Conservation (phyloP, 2,329 filamentous ascomycete genomes). For the Trichoderma koningiopsis region DNA sequence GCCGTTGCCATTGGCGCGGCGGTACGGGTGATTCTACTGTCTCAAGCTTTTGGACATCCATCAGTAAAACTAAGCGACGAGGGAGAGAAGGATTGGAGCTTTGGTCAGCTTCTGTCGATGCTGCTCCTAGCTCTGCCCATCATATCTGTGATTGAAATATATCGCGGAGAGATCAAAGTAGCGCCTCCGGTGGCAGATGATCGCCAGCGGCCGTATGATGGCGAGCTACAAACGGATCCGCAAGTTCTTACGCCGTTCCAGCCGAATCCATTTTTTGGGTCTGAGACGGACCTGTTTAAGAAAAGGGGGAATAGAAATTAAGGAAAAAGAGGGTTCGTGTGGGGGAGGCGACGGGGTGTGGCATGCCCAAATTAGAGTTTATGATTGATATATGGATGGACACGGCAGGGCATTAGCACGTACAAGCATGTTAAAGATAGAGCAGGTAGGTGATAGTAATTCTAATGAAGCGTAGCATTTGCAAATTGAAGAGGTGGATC, state of each 20-base stretch:
- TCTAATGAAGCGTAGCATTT: background rate
- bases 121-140: slow-evolving; percentile 62
- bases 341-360: background rate
- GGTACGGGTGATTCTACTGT: slow-evolving; percentile 57
- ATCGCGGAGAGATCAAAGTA: slow-evolving; percentile 52
- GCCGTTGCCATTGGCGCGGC: slow-evolving; percentile 62
- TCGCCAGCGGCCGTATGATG: slow-evolving; percentile 42
- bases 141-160: slow-evolving; percentile 61
- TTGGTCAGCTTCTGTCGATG: slow-evolving; percentile 63
- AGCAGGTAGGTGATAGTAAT: background rate
- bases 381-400: background rate
- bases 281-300: slow-evolving; percentile 41
- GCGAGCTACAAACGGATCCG: slow-evolving; percentile 43
- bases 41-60: slow-evolving; percentile 61
- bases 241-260: slow-evolving; percentile 41
- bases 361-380: slow-evolving; percentile 5
- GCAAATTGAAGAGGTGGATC: background rate
- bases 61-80: slow-evolving; percentile 53
- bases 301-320: slow-evolving; percentile 31
- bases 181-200: slow-evolving; percentile 48
- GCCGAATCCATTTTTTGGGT: slow-evolving; percentile 49
- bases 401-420: background rate
- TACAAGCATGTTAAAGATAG: background rate
- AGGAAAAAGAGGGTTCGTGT: background rate
- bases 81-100: slow-evolving; percentile 62